Evolutionary conservation across 768 basidiomycete genomes (phyloP), one percentile per base, ranked within the genome.

Genomic region (Leucosporidium creatinivorum): DNA sequence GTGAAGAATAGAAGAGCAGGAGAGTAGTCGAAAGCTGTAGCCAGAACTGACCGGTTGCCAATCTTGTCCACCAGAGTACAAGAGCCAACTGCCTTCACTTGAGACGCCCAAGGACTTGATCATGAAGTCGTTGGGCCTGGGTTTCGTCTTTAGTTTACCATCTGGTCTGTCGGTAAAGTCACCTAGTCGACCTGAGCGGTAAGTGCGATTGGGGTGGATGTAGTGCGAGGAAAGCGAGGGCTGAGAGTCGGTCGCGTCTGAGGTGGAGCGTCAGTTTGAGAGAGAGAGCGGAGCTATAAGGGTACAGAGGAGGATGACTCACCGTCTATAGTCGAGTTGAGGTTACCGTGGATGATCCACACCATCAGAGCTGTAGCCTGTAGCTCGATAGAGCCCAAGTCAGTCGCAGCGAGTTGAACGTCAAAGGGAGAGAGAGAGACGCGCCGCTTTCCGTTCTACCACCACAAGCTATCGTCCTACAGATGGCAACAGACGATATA

Each of bases 31-130:
- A 10, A 10, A 33, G 33, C 33, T 4, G 33, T 33, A 33, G 10
- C 4, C 10, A 10, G 4, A 26, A 17, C 69, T 18, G 26, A 65
- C 66, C 4, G 57, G 39, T 7, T 55, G 30, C 66, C 69, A 66
- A 36, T 66, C 58, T 19, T 36, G 33, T 2, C 26, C 54, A 3
- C 51, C 57, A 4, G 66, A 62, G 19, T 48, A 48, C 23, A 64
- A 62, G 1, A 47, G 52, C 31, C 54, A 54, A 25, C 63, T 30
- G 19, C 69, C 69, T 5, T 70, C 69, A 48, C 67, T 70, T 9
- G 55, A 28, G 31, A 70, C 48, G 0, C 17, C 6, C 6, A 65
- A 15, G n/a, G 36, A 57, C 30, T 67, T 67, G 56, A 70, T 48
- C 25, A 36, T 48, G n/a, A 67, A 70, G 55, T 70, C 69, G 51